Evolutionary conservation across 257 asterid species (phyloP).

Genomic region (Ballota nigra): DNA sequence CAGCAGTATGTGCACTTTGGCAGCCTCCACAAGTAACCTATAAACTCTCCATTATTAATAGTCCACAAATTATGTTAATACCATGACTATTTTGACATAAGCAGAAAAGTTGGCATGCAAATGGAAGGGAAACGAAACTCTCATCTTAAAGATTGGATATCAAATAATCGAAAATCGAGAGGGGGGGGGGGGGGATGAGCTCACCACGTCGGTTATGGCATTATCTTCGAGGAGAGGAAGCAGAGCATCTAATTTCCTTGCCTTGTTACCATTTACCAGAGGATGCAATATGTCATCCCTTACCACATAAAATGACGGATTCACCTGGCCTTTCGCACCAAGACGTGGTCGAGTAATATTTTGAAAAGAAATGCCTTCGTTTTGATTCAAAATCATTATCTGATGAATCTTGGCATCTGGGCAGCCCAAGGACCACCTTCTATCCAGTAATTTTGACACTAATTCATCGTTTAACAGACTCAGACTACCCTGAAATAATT

Average conservation of each 20-base stretch:
- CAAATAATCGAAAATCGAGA: not conserved
- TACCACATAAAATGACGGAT: slow-evolving; percentile 67
- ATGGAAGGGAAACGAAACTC: not conserved
- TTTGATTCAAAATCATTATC: slow-evolving; percentile 37
- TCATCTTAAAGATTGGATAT: too few relatives aligned
- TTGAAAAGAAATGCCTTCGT: slow-evolving; percentile 35
- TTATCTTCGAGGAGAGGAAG: slow-evolving; percentile 80
- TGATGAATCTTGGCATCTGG: slow-evolving; percentile 70
- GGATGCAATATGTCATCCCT: slow-evolving; percentile 95
- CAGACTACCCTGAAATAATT: slow-evolving; percentile 34
- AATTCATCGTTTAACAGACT: slow-evolving; percentile 35
- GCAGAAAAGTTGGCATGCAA: not conserved
- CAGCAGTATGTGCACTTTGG: slow-evolving; percentile 97
- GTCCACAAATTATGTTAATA: not conserved
- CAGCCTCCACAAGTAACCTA: slow-evolving; percentile 99
- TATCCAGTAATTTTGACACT: slow-evolving; percentile 47
- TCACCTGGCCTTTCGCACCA: slow-evolving; percentile 31
- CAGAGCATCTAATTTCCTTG: slow-evolving; percentile 81
- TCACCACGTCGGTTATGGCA: slow-evolving; percentile 75
- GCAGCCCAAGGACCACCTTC: slow-evolving; percentile 74
- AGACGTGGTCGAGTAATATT: slow-evolving; percentile 42
- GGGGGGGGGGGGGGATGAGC: slow-evolving; percentile 22
- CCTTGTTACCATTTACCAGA: slow-evolving; percentile 88
- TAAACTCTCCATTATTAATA: slow-evolving; percentile 21
- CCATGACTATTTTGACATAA: slow-evolving; percentile 6